Evolutionary conservation across 2,329 filamentous ascomycete genomes (phyloP), one percentile per base, ranked within the genome.

Genomic region (Talaromyces sp.): DNA sequence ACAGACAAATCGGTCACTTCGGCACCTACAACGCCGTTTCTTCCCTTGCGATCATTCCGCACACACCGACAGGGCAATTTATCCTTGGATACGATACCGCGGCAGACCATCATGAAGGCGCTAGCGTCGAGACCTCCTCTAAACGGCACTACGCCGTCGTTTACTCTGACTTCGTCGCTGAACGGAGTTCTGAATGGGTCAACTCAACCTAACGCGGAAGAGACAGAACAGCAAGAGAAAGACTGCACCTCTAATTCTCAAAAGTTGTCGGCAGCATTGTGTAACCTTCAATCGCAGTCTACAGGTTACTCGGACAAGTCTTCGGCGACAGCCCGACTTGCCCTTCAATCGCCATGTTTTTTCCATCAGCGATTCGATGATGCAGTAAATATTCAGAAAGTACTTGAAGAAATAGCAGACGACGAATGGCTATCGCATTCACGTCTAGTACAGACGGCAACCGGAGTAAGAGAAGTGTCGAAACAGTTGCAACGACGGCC

Each of bases 341-440:
- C 90, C 10, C 82, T 98, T 62, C 90, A 94, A 72, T 97, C 93
- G 53, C 95, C 95, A 15, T 99, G 95, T 81, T 99, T 96, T 81
- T 98, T 97, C 81, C 95, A 99, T 80, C 91, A 96, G 79, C 88
- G 94, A 68, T 99, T 99, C 74, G 95, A 97, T 72, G 93, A 97
- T 75, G 92, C 93, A 8, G 92, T 99, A 71, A 92, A 99, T 77
- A 92, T 98, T 66, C 91, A 95, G 71, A 95, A 91, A 79, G 93
- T 99, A 5, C 84, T 99, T 6, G 93, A 98, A 75, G 95, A 99
- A 79, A 96, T 98, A 73, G 89, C 88, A 63, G 90, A 95, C 71
- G 86, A 89, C 69, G 92, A 96, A 72, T 92, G 87, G 78, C 90
- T 97, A 83, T 97, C 93, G 38, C 95, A 98, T 79, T 97, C 92